Base-by-base conservation (phyloP, 805 yeast genomes). In the Zygosaccharomyces lentus region DNA sequence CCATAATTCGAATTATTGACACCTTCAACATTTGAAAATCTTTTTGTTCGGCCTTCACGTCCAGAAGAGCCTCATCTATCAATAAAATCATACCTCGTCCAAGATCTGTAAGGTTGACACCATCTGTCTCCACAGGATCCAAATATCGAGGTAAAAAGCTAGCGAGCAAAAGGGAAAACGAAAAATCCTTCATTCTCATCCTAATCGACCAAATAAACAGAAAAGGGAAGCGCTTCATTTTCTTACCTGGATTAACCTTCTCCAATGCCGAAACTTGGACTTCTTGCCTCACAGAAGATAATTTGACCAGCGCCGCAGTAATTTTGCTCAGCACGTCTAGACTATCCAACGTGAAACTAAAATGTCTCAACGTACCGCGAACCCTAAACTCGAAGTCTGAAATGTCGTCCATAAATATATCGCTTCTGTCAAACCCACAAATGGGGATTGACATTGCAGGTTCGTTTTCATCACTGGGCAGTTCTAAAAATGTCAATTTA, bases 341-440 rank as follows among this genome's bases (percentile, higher is more conserved):
- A 36, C 57, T 53, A 29, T 60, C 59, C 12, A 64, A 46, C 2
- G 57, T 53, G 16, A 56, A 29, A 29, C 53, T 51, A 2, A 58
- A 53, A 43, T 60, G 58, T 50, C 68, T 52, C 26, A 61, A 36
- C 3, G 68, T 61, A n/a, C 55, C 48, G 10, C 55, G 54, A n/a
- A 57, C 24, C 19, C 39, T 42, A 12, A 59, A 25, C 17, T 46
- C 48, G 3, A 44, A 46, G 9, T 43, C 49, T 2, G 47, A 45
- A 6, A 49, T 34, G 26, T 56, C 54, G 41, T 53, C 54, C 2
- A 61, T 38, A 29, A 58, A 58, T 9, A 55, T 51, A 31, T 62
- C 68, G 27, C 54, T 45, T 49, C 65, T 59, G 43, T 57, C 65
- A 44, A 62, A 60, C 1, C 56, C 59, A 34, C 55, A 54, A 9